Percentiles rank a stretch among this genome's conserved stretches.
phyloP scores from a whole-genome alignment of 1,284 basidiomycete species.

The Apiotrichum mycotoxinovorans region DNA sequence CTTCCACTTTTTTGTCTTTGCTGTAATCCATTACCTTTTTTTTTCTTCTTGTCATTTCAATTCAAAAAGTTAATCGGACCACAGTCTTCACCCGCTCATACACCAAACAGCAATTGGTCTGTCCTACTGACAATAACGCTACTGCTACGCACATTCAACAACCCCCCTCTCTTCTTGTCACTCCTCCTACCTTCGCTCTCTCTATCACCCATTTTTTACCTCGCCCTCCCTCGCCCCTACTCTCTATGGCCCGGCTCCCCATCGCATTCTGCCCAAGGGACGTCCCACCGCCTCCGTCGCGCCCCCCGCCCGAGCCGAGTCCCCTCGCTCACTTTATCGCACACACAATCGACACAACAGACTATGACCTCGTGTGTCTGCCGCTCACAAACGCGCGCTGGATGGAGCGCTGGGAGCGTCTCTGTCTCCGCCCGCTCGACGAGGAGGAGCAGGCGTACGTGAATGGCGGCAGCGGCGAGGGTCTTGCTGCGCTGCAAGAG shows the following conservation, averaged over 20 bases:
- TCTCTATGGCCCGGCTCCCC: conserved; percentile 28
- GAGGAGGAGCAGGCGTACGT: conserved; percentile 52
- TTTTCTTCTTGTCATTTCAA: no score
- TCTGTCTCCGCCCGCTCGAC: conserved; percentile 66
- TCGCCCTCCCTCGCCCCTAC: not conserved
- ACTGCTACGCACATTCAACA: no score
- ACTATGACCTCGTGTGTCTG: conserved; percentile 63
- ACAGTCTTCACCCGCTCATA: no score
- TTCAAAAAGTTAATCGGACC: no score
- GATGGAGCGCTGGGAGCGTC: conserved; percentile 80
- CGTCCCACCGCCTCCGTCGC: conserved; percentile 33
- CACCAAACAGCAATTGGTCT: no score
- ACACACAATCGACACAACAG: conserved; percentile 40
- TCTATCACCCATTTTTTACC: not conserved
- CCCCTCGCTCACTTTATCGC: conserved; percentile 39
- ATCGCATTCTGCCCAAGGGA: conserved; percentile 34
- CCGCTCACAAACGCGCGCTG: conserved; percentile 83
- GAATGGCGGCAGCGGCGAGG: conserved; percentile 11
- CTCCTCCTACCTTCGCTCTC: no score
- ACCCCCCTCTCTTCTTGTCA: not conserved
- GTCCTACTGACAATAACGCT: no score
- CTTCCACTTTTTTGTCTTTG: no score
- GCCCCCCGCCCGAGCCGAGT: conserved; percentile 34
- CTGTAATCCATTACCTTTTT: no score
- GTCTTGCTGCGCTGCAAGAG: conserved; percentile 7